Conservation (phyloP, 192 early-diverging fungal genomes). For the Lobosporangium transversale region DNA sequence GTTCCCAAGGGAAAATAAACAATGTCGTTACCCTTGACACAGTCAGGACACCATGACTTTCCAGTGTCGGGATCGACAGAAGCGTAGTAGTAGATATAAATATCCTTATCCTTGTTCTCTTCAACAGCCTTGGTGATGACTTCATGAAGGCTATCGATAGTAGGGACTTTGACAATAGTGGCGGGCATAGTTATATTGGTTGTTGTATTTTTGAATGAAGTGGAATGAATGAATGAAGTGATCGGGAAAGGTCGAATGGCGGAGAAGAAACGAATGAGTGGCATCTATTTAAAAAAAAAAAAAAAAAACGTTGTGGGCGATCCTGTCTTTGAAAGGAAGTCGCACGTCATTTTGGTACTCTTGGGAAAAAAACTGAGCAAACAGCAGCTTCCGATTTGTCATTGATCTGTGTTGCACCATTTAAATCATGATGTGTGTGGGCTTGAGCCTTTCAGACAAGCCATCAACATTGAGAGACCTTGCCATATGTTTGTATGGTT, state of each 20-base stretch:
- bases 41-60: conserved; percentile 61
- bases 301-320: neutral
- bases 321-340: neutral
- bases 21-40: conserved; percentile 39
- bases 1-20: no score
- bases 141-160: conserved; percentile 21
- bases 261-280: neutral
- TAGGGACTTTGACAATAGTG: conserved; percentile 25
- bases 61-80: conserved; percentile 44
- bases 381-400: neutral
- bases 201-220: neutral
- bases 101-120: conserved; percentile 32
- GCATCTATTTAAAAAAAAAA: neutral
- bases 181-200: conserved; percentile 45
- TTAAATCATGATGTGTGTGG: no score
- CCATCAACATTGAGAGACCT: no score
- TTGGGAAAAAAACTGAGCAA: neutral
- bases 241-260: neutral
- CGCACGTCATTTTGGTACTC: neutral
- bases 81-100: conserved; percentile 43
- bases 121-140: conserved; percentile 26
- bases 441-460: no score
- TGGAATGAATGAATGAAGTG: neutral
- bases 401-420: no score
- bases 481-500: no score